Conservation (phyloP, 2,329 filamentous ascomycete genomes). For the Cordyceps cicadae region DNA sequence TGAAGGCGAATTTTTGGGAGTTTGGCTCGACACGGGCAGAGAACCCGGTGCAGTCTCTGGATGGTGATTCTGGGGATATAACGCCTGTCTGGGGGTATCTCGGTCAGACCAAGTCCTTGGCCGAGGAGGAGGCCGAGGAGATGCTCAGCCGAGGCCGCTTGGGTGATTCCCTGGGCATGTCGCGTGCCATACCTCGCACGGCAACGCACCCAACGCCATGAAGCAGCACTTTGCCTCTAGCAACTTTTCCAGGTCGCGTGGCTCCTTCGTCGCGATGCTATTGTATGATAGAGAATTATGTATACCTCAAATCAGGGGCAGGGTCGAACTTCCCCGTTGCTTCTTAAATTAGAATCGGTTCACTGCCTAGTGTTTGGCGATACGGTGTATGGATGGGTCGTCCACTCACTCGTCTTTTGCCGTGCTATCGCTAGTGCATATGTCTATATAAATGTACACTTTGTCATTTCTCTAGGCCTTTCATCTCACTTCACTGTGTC, state of each 20-base stretch:
- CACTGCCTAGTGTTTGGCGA: too few relatives aligned
- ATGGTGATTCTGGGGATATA: conserved; percentile 22
- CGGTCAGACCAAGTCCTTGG: conserved; percentile 42
- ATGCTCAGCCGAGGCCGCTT: conserved; percentile 45
- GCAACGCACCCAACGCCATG: not conserved
- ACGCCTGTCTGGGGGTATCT: conserved; percentile 48
- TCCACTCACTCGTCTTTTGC: not conserved
- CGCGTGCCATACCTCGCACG: conserved; percentile 1
- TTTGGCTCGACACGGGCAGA: conserved; percentile 33
- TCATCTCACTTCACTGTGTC: too few relatives aligned
- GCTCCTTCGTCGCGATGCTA: not conserved
- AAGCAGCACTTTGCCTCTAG: not conserved
- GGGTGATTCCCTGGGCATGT: conserved; percentile 27
- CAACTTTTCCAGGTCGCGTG: not conserved
- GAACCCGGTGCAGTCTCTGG: conserved; percentile 9
- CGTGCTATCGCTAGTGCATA: too few relatives aligned
- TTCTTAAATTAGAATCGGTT: too few relatives aligned
- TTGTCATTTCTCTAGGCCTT: too few relatives aligned
- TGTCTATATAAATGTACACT: too few relatives aligned
- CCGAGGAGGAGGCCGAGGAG: conserved; percentile 49
- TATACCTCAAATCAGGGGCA: not conserved
- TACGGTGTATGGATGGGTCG: too few relatives aligned
- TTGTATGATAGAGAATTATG: not conserved
- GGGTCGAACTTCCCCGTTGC: too few relatives aligned
- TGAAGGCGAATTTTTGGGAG: conserved; percentile 98